These are phyloP conservation scores for Pythium dissotocum DNA, from an alignment of 352 stramenopile genomes.

Conservation along the genomic window DNA sequence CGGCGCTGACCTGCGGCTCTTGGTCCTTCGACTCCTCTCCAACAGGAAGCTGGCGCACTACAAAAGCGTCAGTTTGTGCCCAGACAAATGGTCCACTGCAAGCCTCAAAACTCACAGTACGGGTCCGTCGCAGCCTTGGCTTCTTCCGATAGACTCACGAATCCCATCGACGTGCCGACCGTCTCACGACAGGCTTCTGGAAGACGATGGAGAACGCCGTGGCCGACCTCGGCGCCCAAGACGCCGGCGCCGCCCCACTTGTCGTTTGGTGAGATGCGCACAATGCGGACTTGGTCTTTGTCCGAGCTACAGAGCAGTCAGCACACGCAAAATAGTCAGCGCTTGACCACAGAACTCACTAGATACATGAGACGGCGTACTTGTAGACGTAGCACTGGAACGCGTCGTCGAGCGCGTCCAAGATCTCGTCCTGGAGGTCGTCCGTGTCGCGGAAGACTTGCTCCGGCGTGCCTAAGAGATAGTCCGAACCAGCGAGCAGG, in stretches of 20 bases:
- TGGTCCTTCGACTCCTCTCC: background rate
- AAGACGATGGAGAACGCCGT: constrained; percentile 96
- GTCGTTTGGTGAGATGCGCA: constrained; percentile 82
- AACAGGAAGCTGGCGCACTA: constrained; percentile 12
- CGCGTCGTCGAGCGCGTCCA: constrained; percentile 88
- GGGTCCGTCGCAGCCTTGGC: constrained; percentile 74
- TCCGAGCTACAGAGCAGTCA: constrained; percentile 49
- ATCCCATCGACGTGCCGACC: constrained; percentile 72
- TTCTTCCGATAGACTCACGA: constrained; percentile 73
- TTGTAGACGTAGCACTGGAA: constrained; percentile 99
- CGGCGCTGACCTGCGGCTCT: background rate
- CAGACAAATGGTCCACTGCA: background rate
- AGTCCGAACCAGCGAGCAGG: constrained; percentile 89
- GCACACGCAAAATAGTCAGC: background rate
- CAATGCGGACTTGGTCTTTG: constrained; percentile 92
- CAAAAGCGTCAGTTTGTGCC: background rate
- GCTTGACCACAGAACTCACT: background rate
- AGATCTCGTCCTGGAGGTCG: constrained; percentile 90
- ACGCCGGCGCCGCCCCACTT: constrained; percentile 91
- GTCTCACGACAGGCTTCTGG: constrained; percentile 63
- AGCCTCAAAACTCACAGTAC: constrained; percentile 55
- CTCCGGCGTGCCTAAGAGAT: constrained; percentile 93
- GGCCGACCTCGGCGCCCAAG: constrained; percentile 93
- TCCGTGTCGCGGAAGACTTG: constrained; percentile 83
- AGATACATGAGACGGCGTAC: constrained; percentile 31